These are phyloP conservation scores for Pseudogymnoascus sp. DNA, from an alignment of 2,329 filamentous ascomycete genomes.

Conservation along the genomic window DNA sequence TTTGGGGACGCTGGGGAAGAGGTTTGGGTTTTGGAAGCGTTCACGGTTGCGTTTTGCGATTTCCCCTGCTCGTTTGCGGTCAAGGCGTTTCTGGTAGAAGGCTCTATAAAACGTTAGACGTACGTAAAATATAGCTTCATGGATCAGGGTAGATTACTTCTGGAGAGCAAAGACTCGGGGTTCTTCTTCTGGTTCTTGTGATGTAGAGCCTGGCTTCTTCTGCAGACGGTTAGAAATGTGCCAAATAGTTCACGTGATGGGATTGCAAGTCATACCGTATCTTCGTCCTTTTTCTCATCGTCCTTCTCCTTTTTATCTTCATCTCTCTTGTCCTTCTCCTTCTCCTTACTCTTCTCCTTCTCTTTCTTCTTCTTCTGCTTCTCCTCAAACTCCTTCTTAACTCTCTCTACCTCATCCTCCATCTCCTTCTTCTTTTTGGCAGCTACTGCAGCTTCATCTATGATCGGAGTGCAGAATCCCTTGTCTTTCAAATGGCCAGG, in stretches of 20 bases:
- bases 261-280: constrained; percentile 27
- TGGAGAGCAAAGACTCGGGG: constrained; percentile 78
- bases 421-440: constrained; percentile 54
- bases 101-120: constrained; percentile 41
- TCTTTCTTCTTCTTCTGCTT: constrained; percentile 64
- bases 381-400: constrained; percentile 66
- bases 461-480: constrained; percentile 68
- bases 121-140: background rate
- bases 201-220: constrained; percentile 19
- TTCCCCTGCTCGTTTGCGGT: constrained; percentile 70
- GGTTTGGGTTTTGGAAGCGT: constrained; percentile 64
- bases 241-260: constrained; percentile 22
- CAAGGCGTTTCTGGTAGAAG: constrained; percentile 79
- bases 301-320: constrained; percentile 35
- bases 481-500: constrained; percentile 72
- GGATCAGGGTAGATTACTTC: constrained; percentile 46
- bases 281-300: constrained; percentile 35
- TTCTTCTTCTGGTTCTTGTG: constrained; percentile 46
- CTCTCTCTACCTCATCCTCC: constrained; percentile 55
- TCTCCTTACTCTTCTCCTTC: constrained; percentile 57
- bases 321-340: constrained; percentile 41
- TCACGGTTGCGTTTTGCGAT: constrained; percentile 74
- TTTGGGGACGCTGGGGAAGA: constrained; percentile 80
- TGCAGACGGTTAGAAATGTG: constrained; percentile 13
- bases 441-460: constrained; percentile 59